These are phyloP conservation scores for Pneumocystis murina DNA, from an alignment of 1,139 yeast species.

Conservation along the genomic window DNA sequence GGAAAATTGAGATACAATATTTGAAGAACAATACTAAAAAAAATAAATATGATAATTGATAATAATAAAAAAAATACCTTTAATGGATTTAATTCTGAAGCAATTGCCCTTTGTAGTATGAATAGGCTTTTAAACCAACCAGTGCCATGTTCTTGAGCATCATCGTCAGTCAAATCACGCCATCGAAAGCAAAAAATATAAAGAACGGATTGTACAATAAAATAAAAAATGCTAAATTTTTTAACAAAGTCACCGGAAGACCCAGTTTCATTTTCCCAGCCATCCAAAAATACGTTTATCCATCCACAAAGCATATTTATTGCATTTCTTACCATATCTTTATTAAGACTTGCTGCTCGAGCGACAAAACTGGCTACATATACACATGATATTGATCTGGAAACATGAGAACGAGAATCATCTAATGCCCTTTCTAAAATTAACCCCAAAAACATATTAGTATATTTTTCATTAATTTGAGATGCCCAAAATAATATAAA, in stretches of 20 bases:
- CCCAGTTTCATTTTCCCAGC: slow-evolving; percentile 67
- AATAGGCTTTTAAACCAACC: slow-evolving; percentile 74
- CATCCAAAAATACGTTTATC: slow-evolving; percentile 64
- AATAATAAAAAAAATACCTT: slow-evolving; percentile 32
- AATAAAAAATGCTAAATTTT: slow-evolving; percentile 70
- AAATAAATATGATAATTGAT: background rate
- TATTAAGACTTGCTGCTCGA: slow-evolving; percentile 60
- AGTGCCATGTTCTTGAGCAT: slow-evolving; percentile 21
- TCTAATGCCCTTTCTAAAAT: slow-evolving; percentile 70
- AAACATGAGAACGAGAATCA: slow-evolving; percentile 51
- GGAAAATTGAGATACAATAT: slow-evolving; percentile 87
- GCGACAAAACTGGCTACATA: slow-evolving; percentile 85
- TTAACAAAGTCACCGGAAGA: slow-evolving; percentile 27
- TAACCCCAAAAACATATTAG: slow-evolving; percentile 72
- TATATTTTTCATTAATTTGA: slow-evolving; percentile 65
- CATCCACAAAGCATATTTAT: slow-evolving; percentile 67
- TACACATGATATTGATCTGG: slow-evolving; percentile 77
- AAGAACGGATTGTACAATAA: slow-evolving; percentile 82
- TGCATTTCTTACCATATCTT: slow-evolving; percentile 61
- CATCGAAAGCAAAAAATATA: slow-evolving; percentile 87
- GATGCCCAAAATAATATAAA: slow-evolving; percentile 68
- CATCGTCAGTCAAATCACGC: slow-evolving; percentile 34
- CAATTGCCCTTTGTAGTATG: slow-evolving; percentile 71
- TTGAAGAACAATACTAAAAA: slow-evolving; percentile 51
- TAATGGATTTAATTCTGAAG: slow-evolving; percentile 83